Base-by-base conservation (phyloP, 768 basidiomycete genomes). In the Suillus tomentosus region DNA sequence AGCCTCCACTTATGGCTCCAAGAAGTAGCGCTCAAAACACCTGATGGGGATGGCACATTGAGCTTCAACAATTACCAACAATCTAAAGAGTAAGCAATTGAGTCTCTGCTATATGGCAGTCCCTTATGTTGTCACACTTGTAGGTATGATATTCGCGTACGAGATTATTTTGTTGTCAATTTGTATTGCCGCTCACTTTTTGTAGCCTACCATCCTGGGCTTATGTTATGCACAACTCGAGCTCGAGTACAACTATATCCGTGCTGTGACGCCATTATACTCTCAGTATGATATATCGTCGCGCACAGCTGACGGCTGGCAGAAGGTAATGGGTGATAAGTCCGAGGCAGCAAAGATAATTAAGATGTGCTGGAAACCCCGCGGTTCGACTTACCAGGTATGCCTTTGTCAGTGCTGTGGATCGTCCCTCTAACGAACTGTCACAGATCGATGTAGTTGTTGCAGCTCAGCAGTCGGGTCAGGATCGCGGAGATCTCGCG, bases 201-300 rank as follows among this genome's bases (percentile, higher is more conserved):
- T 19, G 3, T 65, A 81, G 81, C 55, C 68, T 43, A 83, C 79
- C 65, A 78, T 80, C 15, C 77, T 84, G 11, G 76, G 74, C 2
- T 72, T 85, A 6, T 77, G 76, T 42, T 84, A 81, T 67, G 82
- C 84, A 5, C 74, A 79, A 58, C 74, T 84, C 9, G 84, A 85
- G 68, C 76, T 84, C 11, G 77, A 82, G n/a, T 76, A 79, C 58
- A 76, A 73, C 3, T 77, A 77, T 58, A 72, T 85, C 27, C 74
- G 82, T 19, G 81, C 82, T 5, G 71, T 79, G 40, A 85, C 84
- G 0, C 84, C 84, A 0, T 81, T 78, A 64, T 85, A 80, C 63
- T 73, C 78, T 4, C 61, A 76, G 15, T 84, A 82, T 67, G 76
- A 79, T 43, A 70, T 82, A 64, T 75, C 72, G 19, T 69, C 73